These are phyloP conservation scores for Aureoboletus auriporus DNA, from an alignment of 768 basidiomycete genomes.

Conservation along the genomic window DNA sequence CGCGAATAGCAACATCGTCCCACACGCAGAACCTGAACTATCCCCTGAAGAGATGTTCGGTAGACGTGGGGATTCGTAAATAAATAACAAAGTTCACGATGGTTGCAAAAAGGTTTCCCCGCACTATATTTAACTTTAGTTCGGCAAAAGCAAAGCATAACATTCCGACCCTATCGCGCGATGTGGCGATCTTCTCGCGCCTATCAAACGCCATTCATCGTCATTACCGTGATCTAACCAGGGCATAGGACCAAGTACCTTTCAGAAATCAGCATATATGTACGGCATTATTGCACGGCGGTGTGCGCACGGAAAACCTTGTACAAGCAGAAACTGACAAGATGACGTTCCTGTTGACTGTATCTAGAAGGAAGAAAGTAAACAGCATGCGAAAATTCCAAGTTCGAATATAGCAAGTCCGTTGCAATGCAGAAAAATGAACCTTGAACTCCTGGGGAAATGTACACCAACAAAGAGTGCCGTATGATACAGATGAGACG, in stretches of 20 bases:
- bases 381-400: constrained; percentile 1
- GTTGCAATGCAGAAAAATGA: neutral
- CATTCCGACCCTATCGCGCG: neutral
- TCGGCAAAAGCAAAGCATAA: constrained; percentile 3
- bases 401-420: constrained; percentile 3
- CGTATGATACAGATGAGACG: constrained; percentile 11
- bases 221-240: constrained; percentile 2
- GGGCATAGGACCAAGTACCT: neutral
- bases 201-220: constrained; percentile 6
- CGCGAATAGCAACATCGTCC: constrained; percentile 21
- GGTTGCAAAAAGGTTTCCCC: neutral
- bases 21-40: neutral
- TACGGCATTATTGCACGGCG: neutral
- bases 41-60: constrained; percentile 1
- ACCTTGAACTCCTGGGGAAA: constrained; percentile 6
- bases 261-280: neutral
- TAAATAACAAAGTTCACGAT: constrained; percentile 8
- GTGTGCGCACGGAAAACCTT: neutral
- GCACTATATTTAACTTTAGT: neutral
- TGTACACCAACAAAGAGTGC: neutral
- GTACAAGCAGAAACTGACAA: neutral
- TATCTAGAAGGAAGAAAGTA: neutral
- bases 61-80: constrained; percentile 12
- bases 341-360: neutral
- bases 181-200: neutral